Percentiles rank a stretch among this genome's conserved stretches.
phyloP scores from a whole-genome alignment of 164 flowering plant species.

The Chimonanthus salicifolius region DNA sequence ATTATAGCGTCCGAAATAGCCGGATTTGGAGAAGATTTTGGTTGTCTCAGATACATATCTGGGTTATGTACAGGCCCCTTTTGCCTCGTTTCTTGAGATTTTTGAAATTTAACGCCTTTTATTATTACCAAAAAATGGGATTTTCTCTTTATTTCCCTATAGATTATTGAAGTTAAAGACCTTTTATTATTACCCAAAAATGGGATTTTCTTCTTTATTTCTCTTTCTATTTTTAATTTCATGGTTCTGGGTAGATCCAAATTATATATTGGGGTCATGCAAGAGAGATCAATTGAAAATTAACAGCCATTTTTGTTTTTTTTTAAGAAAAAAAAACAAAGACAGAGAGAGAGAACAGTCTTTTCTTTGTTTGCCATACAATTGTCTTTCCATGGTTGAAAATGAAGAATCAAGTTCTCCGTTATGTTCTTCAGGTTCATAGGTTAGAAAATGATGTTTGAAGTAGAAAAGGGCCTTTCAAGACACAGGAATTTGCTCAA shows the following conservation, averaged over 20 bases:
- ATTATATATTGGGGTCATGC: too few relatives aligned
- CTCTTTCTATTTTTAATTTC: background rate
- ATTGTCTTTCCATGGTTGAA: background rate
- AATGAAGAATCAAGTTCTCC: background rate
- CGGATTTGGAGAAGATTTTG: conserved; percentile 8
- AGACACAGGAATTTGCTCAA: conserved; percentile 1
- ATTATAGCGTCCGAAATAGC: conserved; percentile 7
- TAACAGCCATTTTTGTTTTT: background rate
- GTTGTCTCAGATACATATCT: background rate
- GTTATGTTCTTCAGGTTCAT: background rate
- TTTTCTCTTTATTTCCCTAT: conserved; percentile 2
- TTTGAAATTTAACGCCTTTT: conserved; percentile 1
- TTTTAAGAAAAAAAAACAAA: too few relatives aligned
- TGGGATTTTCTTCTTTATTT: background rate
- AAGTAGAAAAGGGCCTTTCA: background rate
- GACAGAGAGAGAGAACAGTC: background rate
- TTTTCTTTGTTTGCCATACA: background rate
- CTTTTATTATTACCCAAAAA: background rate
- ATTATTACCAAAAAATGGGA: background rate
- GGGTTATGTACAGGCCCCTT: too few relatives aligned
- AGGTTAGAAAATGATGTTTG: background rate
- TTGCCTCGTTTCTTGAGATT: background rate
- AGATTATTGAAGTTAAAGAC: background rate
- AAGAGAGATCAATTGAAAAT: too few relatives aligned
- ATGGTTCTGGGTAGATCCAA: background rate